Percentiles rank a stretch among this genome's conserved stretches.
Conservation (phyloP, 2,329 filamentous ascomycete species). For the Talaromyces pinophilus region DNA sequence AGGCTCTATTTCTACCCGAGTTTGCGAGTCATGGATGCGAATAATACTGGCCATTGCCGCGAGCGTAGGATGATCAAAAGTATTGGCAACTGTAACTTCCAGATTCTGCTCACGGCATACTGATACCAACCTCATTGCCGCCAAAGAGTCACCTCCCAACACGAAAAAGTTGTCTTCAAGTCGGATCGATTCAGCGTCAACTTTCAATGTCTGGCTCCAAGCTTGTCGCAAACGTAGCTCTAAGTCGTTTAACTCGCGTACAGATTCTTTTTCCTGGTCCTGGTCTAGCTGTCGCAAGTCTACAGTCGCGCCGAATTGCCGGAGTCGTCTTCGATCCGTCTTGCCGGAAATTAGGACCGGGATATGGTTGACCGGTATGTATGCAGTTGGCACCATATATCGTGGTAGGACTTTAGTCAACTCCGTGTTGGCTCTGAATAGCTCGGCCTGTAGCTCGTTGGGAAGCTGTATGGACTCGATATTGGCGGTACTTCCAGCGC, state of each 20-base stretch:
- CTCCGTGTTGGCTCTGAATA: conserved; percentile 28
- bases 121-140: conserved; percentile 39
- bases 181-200: conserved; percentile 38
- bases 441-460: conserved; percentile 19
- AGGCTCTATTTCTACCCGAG: conserved; percentile 29
- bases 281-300: conserved; percentile 10
- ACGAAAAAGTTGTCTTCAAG: conserved; percentile 42
- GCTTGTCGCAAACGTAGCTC: conserved; percentile 32
- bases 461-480: neutral
- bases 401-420: conserved; percentile 23
- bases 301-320: conserved; percentile 12
- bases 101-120: conserved; percentile 34
- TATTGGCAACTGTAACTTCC: conserved; percentile 39
- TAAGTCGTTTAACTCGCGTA: conserved; percentile 28
- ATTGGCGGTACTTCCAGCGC: neutral
- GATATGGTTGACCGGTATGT: conserved; percentile 43
- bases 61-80: conserved; percentile 39
- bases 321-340: conserved; percentile 47
- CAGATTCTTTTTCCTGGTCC: conserved; percentile 18
- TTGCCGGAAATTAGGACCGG: conserved; percentile 37
- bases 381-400: conserved; percentile 33
- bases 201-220: conserved; percentile 38
- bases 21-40: conserved; percentile 31
- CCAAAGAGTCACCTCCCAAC: conserved; percentile 39
- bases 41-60: conserved; percentile 46